A percentile compares a stretch with the other conserved stretches of the same genome.
phyloP scores from a whole-genome alignment of 2,329 filamentous ascomycete genomes.

The Fusarium mexicanum region DNA sequence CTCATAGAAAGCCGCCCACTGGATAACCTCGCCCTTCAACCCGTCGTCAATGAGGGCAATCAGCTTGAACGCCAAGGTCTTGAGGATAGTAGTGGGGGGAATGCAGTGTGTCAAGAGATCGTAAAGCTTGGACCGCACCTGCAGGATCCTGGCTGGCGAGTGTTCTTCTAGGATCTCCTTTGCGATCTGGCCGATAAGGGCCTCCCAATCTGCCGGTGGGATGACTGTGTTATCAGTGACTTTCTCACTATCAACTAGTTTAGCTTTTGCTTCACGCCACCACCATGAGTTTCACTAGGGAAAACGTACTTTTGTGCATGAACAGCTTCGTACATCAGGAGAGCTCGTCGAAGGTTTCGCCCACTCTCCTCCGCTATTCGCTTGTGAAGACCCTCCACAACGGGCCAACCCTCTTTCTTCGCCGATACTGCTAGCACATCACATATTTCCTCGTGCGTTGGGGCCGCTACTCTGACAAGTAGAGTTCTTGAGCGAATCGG shows the following conservation, averaged over 20 bases:
- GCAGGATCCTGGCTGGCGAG: slow-evolving; percentile 86
- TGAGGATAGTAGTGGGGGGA: slow-evolving; percentile 91
- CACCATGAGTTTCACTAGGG: background rate
- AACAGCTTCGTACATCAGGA: slow-evolving; percentile 97
- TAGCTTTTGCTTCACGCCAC: slow-evolving; percentile 36
- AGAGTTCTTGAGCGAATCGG: slow-evolving; percentile 93
- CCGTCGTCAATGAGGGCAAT: slow-evolving; percentile 87
- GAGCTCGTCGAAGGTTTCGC: slow-evolving; percentile 85
- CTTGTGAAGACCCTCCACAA: slow-evolving; percentile 77
- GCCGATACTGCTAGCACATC: slow-evolving; percentile 75
- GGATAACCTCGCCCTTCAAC: slow-evolving; percentile 90
- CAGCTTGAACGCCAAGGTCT: slow-evolving; percentile 93
- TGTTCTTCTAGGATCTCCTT: slow-evolving; percentile 93
- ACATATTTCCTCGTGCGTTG: slow-evolving; percentile 85
- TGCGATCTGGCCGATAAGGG: slow-evolving; percentile 88
- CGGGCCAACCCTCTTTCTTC: slow-evolving; percentile 85
- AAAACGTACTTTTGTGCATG: slow-evolving; percentile 90
- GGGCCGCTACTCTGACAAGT: slow-evolving; percentile 90
- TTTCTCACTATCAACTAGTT: slow-evolving; percentile 74
- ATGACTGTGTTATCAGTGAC: slow-evolving; percentile 88
- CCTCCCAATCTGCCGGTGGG: slow-evolving; percentile 96
- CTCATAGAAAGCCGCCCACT: slow-evolving; percentile 97
- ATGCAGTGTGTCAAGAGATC: slow-evolving; percentile 98
- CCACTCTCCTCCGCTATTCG: slow-evolving; percentile 91
- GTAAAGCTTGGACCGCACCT: slow-evolving; percentile 94